These are phyloP conservation scores for Suillus fuscotomentosus DNA, from an alignment of 768 basidiomycete genomes.

Conservation along the genomic window DNA sequence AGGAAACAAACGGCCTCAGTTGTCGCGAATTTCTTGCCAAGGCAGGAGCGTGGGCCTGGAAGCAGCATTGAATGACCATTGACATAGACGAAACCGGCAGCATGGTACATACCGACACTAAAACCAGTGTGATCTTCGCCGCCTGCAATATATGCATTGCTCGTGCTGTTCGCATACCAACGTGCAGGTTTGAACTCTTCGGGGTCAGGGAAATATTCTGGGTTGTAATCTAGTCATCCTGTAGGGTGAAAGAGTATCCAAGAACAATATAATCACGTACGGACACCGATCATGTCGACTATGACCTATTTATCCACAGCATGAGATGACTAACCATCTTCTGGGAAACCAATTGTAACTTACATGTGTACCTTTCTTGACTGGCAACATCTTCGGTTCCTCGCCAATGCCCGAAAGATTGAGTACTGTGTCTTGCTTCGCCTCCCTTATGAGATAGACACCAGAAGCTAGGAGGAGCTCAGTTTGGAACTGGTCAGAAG, in stretches of 20 bases:
- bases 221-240: conserved; percentile 34
- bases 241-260: conserved; percentile 12
- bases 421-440: conserved; percentile 25
- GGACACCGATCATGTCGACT: conserved; percentile 30
- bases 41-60: conserved; percentile 48
- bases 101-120: conserved; percentile 17
- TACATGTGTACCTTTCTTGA: conserved; percentile 23
- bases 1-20: conserved; percentile 54
- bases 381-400: conserved; percentile 17
- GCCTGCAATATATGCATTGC: conserved; percentile 9
- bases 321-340: not conserved
- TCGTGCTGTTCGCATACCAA: conserved; percentile 30
- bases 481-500: not conserved
- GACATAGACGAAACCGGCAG: not conserved
- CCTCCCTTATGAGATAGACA: conserved; percentile 27
- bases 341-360: not conserved
- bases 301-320: conserved; percentile 14
- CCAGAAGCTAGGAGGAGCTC: conserved; percentile 24
- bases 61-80: not conserved
- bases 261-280: conserved; percentile 15
- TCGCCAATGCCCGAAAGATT: conserved; percentile 14
- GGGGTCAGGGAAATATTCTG: conserved; percentile 36
- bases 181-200: conserved; percentile 34
- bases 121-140: conserved; percentile 24
- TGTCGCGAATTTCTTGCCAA: conserved; percentile 55